These are phyloP conservation scores for Malus hybrid DNA, from an alignment of 331 rosid species.

Conservation along the genomic window DNA sequence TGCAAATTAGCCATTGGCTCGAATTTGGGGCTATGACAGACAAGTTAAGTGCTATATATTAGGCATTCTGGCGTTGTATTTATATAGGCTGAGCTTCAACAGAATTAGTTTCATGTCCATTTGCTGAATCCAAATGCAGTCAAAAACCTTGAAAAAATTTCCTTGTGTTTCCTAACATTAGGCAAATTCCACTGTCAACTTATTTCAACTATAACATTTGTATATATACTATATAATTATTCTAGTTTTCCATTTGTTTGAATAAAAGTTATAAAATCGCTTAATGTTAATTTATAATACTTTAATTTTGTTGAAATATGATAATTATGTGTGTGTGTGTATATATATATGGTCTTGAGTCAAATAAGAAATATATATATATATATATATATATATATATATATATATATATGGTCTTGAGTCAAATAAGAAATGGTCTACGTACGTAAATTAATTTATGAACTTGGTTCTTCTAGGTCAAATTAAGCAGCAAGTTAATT, in stretches of 20 bases:
- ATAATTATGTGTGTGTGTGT: no score
- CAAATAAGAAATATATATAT: no score
- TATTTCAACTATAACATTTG: not conserved
- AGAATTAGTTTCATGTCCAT: constrained; percentile 2
- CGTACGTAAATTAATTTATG: not conserved
- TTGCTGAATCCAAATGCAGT: not conserved
- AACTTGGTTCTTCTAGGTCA: not conserved
- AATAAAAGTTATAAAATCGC: no score
- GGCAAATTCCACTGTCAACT: not conserved
- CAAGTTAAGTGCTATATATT: not conserved
- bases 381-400: not conserved
- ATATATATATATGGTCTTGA: not conserved
- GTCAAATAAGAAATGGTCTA: not conserved
- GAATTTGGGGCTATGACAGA: not conserved
- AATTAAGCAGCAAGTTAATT: not conserved
- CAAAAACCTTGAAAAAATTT: not conserved
- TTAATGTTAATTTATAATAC: not conserved
- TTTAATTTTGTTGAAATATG: not conserved
- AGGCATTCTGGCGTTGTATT: not conserved
- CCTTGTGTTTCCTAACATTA: not conserved
- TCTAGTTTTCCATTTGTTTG: no score
- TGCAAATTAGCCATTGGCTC: constrained; percentile 21
- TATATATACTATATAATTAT: no score
- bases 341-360: no score
- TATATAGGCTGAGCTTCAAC: not conserved